Evolutionary conservation across 2,329 filamentous ascomycete species (phyloP), one percentile per base, ranked within the genome.

Genomic region (Ascochyta fabae): DNA sequence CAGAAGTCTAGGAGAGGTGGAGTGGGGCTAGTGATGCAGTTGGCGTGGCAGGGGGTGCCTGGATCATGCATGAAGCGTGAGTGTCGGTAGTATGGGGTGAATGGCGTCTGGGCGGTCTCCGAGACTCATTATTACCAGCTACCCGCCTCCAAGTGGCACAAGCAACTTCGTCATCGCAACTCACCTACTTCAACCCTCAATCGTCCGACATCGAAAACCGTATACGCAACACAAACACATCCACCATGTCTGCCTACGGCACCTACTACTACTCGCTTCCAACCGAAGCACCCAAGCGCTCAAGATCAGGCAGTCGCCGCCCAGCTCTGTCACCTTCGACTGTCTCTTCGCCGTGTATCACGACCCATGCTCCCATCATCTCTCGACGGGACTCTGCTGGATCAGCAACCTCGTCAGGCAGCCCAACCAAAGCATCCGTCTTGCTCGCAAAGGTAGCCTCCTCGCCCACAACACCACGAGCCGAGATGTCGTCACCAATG

Each of bases 291-390:
- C 72, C 74, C 33, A 62, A 69, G 45, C 68, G 65, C 54, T 67
- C 66, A 44, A 67, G 69, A 65, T 68, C 72, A 64, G 69, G 64
- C 66, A 74, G 68, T 63, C 74, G 76, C 54, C 75, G 77, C 41
- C 76, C 76, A 53, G 77, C 78, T 68, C 71, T 80, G 53, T 79
- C 77, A 46, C 77, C 77, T 57, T 78, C 78, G 26, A 79, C 76
- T 42, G 76, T 79, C 33, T 79, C 77, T 34, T 78, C 78, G 45
- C 76, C 78, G 51, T 79, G 75, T 49, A 67, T 80, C 45, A 78
- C 75, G 40, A 75, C 76, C 45, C 73, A 76, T 26, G 73, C 70
- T 41, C 73, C 76, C 16, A 69, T 75, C 39, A 67, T 75, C 13
- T 71, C 74, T 59, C 73, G 77, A 61, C 70, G 74, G 55, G 77